Conservation (phyloP, 129 eudicot genomes). For the Lactuca saligna region DNA sequence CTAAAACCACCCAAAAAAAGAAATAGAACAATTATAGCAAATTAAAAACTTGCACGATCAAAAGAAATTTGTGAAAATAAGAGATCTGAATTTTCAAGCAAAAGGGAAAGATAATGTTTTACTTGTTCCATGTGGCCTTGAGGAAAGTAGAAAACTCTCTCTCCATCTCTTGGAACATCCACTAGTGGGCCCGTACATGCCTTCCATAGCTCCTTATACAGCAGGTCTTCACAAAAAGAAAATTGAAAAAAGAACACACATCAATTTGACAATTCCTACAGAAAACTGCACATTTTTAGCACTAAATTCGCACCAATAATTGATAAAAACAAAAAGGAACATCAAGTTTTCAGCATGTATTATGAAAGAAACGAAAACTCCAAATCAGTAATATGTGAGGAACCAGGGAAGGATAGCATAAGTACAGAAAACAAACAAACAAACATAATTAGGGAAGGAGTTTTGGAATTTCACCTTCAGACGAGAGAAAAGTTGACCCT, state of each 20-base stretch:
- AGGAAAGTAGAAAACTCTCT: constrained; percentile 89
- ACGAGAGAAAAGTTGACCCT: constrained; percentile 24
- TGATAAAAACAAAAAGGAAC: neutral
- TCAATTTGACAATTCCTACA: constrained; percentile 5
- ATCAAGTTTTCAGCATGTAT: neutral
- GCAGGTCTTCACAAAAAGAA: constrained; percentile 31
- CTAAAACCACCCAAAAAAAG: constrained; percentile 33
- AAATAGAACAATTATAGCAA: constrained; percentile 10
- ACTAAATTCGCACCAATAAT: constrained; percentile 7
- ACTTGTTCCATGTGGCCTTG: constrained; percentile 98
- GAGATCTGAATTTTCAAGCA: constrained; percentile 3
- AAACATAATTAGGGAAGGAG: constrained; percentile 5
- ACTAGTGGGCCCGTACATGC: constrained; percentile 96
- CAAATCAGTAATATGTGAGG: neutral
- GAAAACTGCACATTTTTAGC: constrained; percentile 11
- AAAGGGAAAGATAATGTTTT: constrained; percentile 16
- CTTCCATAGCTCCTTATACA: constrained; percentile 84
- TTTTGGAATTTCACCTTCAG: constrained; percentile 29
- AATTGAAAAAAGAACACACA: neutral
- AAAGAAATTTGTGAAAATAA: constrained; percentile 1
- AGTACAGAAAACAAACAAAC: neutral
- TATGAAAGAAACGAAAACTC: neutral
- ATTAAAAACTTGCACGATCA: constrained; percentile 12
- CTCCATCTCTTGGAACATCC: constrained; percentile 63
- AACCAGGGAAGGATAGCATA: neutral